Evolutionary conservation across 225 moss, liverwort and hornwort species (phyloP).

Genomic region (Climacium dendroides): DNA sequence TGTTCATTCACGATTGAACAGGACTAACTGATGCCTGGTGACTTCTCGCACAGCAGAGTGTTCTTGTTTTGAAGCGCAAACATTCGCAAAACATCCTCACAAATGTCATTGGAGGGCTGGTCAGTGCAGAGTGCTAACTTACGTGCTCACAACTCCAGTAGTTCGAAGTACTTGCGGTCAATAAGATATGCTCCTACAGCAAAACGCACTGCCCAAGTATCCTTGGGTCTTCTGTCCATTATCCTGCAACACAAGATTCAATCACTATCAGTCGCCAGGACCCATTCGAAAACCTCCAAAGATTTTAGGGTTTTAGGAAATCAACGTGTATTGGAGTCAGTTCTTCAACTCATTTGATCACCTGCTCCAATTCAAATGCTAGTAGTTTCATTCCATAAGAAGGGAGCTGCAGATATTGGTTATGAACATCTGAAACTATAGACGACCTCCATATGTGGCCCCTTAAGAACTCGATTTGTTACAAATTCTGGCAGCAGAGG

Average conservation of each 20-base stretch:
- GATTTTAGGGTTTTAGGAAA: not conserved
- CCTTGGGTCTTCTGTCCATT: conserved; percentile 87
- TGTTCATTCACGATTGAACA: not conserved
- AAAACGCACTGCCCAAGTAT: conserved; percentile 92
- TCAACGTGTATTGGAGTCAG: not conserved
- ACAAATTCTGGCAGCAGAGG: not conserved
- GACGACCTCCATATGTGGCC: not conserved
- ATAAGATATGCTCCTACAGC: conserved; percentile 83
- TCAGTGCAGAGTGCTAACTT: not conserved
- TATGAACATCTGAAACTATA: not conserved
- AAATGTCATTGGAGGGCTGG: not conserved
- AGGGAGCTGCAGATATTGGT: not conserved
- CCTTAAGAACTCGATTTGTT: not conserved
- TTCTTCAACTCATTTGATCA: not conserved
- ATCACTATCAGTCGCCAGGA: not conserved
- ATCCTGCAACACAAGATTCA: conserved; percentile 30
- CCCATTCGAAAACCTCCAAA: not conserved
- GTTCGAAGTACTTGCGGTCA: conserved; percentile 90
- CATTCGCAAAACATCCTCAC: not conserved
- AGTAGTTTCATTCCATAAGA: not conserved
- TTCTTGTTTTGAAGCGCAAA: not conserved
- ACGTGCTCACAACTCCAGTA: conserved; percentile 32
- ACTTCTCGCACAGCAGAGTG: not conserved
- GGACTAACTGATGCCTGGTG: not conserved
- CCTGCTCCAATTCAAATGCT: not conserved